phyloP scores from a whole-genome alignment of 2,329 filamentous ascomycete species.

The Microdochium nivale region DNA sequence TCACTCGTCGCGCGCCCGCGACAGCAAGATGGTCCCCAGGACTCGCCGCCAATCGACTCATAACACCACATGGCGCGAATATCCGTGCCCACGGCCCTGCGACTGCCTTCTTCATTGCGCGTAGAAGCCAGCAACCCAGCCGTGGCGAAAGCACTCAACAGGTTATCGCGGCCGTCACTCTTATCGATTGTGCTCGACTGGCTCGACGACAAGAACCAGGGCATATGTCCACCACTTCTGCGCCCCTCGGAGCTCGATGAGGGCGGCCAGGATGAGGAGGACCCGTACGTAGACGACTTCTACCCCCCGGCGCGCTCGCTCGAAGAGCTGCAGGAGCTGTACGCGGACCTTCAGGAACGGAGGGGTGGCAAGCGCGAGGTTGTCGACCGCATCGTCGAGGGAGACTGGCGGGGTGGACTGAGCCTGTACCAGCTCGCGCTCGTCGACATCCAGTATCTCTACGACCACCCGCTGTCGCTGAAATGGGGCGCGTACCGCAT shows the following conservation, averaged over 20 bases:
- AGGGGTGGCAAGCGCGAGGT: conserved; percentile 57
- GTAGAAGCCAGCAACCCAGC: conserved; percentile 57
- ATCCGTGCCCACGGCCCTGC: conserved; percentile 62
- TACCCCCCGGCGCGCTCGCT: conserved; percentile 61
- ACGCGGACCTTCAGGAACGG: conserved; percentile 48
- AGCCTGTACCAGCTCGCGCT: conserved; percentile 60
- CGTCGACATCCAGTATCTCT: conserved; percentile 58
- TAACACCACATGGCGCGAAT: conserved; percentile 35
- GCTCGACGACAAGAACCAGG: conserved; percentile 60
- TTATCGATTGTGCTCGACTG: conserved; percentile 67
- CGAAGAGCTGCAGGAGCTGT: conserved; percentile 58
- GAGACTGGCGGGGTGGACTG: conserved; percentile 60
- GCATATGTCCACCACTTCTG: conserved; percentile 52
- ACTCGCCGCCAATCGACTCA: neutral
- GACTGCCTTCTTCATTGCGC: conserved; percentile 62
- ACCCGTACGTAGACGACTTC: conserved; percentile 54
- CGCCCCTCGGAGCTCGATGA: conserved; percentile 22
- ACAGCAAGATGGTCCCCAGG: neutral
- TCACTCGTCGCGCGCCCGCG: neutral
- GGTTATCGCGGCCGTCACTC: conserved; percentile 64
- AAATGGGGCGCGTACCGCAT: conserved; percentile 58
- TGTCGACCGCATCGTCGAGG: conserved; percentile 53
- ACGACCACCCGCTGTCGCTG: conserved; percentile 55
- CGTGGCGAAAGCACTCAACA: conserved; percentile 57
- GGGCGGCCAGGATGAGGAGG: conserved; percentile 28